Conservation (phyloP, 768 basidiomycete species). For the Podaxis mareebaensis region DNA sequence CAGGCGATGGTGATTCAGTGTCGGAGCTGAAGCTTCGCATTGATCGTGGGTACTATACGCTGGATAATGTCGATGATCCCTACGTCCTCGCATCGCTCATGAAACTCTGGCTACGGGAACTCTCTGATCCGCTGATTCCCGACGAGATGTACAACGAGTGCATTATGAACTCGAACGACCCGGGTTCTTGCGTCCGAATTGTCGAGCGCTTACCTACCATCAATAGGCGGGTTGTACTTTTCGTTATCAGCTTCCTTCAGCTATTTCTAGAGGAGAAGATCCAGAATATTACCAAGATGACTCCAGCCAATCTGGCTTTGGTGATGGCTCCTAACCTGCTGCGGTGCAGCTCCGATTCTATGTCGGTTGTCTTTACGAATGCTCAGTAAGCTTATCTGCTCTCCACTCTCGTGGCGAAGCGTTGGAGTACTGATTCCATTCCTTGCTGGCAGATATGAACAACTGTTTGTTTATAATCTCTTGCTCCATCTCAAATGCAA, state of each 20-base stretch:
- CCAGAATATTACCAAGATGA: slow-evolving; percentile 83
- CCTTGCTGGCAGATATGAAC: slow-evolving; percentile 64
- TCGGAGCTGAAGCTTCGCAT: slow-evolving; percentile 88
- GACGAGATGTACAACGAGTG: slow-evolving; percentile 92
- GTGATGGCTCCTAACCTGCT: slow-evolving; percentile 93
- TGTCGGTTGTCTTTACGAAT: slow-evolving; percentile 89
- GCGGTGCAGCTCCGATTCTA: slow-evolving; percentile 83
- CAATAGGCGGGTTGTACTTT: slow-evolving; percentile 83
- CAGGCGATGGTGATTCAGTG: slow-evolving; percentile 87
- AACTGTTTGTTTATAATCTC: slow-evolving; percentile 84
- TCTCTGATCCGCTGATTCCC: slow-evolving; percentile 90
- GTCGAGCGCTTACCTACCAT: slow-evolving; percentile 79
- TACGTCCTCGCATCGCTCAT: slow-evolving; percentile 87
- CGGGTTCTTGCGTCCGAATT: slow-evolving; percentile 70
- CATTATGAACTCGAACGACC: slow-evolving; percentile 65
- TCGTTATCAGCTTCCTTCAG: slow-evolving; percentile 90
- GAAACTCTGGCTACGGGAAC: slow-evolving; percentile 92
- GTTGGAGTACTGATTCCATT: slow-evolving; percentile 12
- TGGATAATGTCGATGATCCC: slow-evolving; percentile 89
- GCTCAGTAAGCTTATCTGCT: slow-evolving; percentile 67
- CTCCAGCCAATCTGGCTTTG: slow-evolving; percentile 80
- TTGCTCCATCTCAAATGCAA: slow-evolving; percentile 76
- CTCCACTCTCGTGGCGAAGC: slow-evolving; percentile 1
- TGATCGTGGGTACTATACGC: slow-evolving; percentile 87
- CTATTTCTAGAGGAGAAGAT: slow-evolving; percentile 81